Base-by-base conservation (phyloP, 2,329 filamentous ascomycete species). In the Colletotrichum caudatum region DNA sequence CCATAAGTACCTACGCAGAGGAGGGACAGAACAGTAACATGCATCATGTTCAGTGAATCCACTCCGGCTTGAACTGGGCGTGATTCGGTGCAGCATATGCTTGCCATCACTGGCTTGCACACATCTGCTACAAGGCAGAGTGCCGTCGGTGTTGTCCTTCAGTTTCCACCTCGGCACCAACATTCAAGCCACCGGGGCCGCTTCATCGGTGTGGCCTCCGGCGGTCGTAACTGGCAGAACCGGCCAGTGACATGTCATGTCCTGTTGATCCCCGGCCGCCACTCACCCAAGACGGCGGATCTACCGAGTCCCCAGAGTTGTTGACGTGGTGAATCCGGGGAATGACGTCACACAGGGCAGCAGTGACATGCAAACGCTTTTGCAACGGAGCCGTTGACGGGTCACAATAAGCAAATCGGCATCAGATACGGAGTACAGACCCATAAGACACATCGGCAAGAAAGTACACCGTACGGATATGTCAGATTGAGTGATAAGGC, bases 161-260 rank as follows among this genome's bases (percentile, higher is more conserved):
- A 11, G 5, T 18, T 51, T 51, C 6, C 23, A 29, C 23, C 11
- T 26, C 8, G 50, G 50, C 26, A 53, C 5, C 26, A 33, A 33
- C 50, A 53, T 29, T 18, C 14, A 51, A 29, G 29, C 18, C 18
- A 56, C 18, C n/a, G 29, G 23, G 23, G 53, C 33, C 53, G 16
- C 29, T 35, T 35, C 53, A n/a, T 35, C 18, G 29, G 5, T 35
- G 53, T 56, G 53, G 53, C 29, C 20, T 35, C 18, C 50, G 59
- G 44, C 59, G 59, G 59, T 62, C 59, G 44, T n/a, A 46, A 62
- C 14, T 62, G 59, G 59, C 59, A 63, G 48, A 54, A 53, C 35
- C n/a, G 35, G 37, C 23, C 60, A 63, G 48, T 63, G 60, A 53
- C 60, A 54, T 51, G 14, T 63, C 60, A 44, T 39, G 14, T 63